Conservation (phyloP, 805 yeast species). For the Kluyveromyces starmeri region DNA sequence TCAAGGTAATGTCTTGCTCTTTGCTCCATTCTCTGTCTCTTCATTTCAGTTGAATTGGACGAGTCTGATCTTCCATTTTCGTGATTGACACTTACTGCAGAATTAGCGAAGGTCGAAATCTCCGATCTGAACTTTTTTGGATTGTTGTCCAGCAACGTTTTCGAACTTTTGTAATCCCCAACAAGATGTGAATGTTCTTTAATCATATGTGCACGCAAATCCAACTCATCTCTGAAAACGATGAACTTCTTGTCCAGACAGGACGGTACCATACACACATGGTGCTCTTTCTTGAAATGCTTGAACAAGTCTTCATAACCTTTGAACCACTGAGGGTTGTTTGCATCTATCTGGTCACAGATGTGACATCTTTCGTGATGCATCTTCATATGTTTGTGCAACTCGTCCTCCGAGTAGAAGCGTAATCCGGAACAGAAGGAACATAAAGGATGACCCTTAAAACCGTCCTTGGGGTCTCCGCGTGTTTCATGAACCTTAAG, state of each 20-base stretch:
- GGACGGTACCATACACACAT: conserved; percentile 60
- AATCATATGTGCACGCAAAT: conserved; percentile 79
- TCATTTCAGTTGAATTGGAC: conserved; percentile 35
- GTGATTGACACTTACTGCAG: conserved; percentile 18
- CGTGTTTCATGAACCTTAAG: conserved; percentile 58
- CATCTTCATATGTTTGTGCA: conserved; percentile 71
- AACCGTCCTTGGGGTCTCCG: conserved; percentile 67
- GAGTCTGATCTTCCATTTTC: conserved; percentile 31
- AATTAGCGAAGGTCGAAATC: conserved; percentile 46
- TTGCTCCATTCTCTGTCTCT: conserved; percentile 62
- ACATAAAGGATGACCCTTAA: conserved; percentile 85
- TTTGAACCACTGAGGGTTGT: conserved; percentile 63
- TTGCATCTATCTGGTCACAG: conserved; percentile 62
- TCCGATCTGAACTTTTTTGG: conserved; percentile 45
- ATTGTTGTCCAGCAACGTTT: conserved; percentile 21
- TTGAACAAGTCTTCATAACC: conserved; percentile 65
- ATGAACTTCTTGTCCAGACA: conserved; percentile 89
- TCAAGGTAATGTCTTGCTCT: conserved; percentile 74
- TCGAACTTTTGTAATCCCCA: conserved; percentile 33
- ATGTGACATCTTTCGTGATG: conserved; percentile 83
- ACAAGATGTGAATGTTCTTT: conserved; percentile 64
- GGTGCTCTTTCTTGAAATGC: conserved; percentile 72
- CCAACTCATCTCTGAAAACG: conserved; percentile 80
- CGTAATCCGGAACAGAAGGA: conserved; percentile 64
- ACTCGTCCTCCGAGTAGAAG: conserved; percentile 84